Conservation (phyloP, 345 rosid species). For the Pistacia atlantica region DNA sequence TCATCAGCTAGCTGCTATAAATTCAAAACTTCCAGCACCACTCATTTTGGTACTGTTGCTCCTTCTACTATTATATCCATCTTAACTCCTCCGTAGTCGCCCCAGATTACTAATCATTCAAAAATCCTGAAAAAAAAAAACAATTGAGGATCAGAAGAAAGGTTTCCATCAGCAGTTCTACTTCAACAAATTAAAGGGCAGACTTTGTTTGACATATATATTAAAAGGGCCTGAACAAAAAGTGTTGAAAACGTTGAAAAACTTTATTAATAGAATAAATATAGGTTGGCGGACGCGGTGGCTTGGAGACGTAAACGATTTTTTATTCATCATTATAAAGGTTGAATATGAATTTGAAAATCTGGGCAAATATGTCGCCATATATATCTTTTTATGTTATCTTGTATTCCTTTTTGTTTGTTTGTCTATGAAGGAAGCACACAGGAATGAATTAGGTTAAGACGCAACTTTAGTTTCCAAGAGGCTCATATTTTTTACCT, state of each 20-base stretch:
- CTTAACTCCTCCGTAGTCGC: too few species aligned
- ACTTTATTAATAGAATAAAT: neutral
- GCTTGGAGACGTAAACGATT: slow-evolving; percentile 2
- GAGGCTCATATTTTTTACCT: too few species aligned
- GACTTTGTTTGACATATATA: too few species aligned
- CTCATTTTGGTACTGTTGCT: neutral
- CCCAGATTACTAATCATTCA: too few species aligned
- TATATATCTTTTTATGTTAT: neutral
- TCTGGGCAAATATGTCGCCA: neutral
- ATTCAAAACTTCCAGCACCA: neutral
- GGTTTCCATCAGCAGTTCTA: too few species aligned
- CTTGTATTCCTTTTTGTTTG: neutral
- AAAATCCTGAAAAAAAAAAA: too few species aligned
- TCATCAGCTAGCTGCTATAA: neutral
- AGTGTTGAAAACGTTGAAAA: neutral
- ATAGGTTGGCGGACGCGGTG: slow-evolving; percentile 18
- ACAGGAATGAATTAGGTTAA: neutral
- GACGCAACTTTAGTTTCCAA: too few species aligned
- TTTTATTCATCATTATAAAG: neutral
- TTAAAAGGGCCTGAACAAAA: neutral
- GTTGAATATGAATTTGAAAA: neutral
- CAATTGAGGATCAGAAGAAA: too few species aligned
- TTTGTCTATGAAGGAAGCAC: neutral
- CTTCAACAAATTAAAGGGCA: too few species aligned
- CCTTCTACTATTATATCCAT: neutral